Evolutionary conservation across 2,329 filamentous ascomycete species (phyloP).

Genomic region (Microsporum ferrugineum): DNA sequence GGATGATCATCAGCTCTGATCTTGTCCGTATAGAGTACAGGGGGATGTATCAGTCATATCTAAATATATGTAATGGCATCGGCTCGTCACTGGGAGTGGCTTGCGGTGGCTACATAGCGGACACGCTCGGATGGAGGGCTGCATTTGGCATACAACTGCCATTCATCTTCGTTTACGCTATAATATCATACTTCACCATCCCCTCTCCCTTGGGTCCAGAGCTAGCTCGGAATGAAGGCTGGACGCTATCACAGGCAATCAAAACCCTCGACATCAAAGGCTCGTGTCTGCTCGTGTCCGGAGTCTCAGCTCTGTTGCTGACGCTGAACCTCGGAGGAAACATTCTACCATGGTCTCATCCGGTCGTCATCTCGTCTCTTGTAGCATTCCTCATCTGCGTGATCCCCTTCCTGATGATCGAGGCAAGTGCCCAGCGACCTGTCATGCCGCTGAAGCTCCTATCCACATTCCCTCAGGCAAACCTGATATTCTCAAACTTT

Average conservation of each 20-base stretch:
- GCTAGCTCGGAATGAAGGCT: slow-evolving; percentile 30
- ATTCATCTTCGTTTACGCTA: slow-evolving; percentile 29
- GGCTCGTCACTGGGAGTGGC: slow-evolving; percentile 31
- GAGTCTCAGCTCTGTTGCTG: slow-evolving; percentile 40
- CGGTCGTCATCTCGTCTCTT: slow-evolving; percentile 39
- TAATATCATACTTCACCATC: slow-evolving; percentile 24
- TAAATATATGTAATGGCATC: slow-evolving; percentile 29
- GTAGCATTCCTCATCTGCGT: slow-evolving; percentile 33
- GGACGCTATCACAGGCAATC: slow-evolving; percentile 34
- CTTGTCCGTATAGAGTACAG: slow-evolving; percentile 59
- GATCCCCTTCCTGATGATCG: background rate
- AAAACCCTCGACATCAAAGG: slow-evolving; percentile 41
- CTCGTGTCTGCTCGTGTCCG: slow-evolving; percentile 36
- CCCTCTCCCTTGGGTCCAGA: slow-evolving; percentile 38
- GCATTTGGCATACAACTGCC: slow-evolving; percentile 42
- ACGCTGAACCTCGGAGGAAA: slow-evolving; percentile 45
- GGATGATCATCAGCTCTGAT: slow-evolving; percentile 52
- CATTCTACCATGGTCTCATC: slow-evolving; percentile 41
- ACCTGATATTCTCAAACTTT: slow-evolving; percentile 27
- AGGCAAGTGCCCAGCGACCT: slow-evolving; percentile 34
- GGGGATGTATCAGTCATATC: slow-evolving; percentile 33
- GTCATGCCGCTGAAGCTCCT: slow-evolving; percentile 42
- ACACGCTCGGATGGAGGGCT: slow-evolving; percentile 32
- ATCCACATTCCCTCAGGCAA: slow-evolving; percentile 28
- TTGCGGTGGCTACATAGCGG: slow-evolving; percentile 31